Base-by-base conservation (phyloP, 192 early-diverging fungal species). In the Mortierella alpina region DNA sequence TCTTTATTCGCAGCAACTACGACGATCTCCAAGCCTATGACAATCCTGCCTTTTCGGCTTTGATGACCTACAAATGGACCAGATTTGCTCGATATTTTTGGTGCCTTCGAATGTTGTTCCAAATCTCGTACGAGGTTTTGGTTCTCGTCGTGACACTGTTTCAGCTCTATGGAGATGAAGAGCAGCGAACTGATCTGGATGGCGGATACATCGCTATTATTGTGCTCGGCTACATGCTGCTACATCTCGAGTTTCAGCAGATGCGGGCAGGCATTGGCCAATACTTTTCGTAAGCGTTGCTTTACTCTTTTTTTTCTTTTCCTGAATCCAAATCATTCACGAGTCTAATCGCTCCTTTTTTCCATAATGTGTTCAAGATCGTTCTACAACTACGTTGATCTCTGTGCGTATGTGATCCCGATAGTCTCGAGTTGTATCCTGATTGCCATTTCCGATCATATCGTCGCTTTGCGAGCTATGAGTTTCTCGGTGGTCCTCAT, bases 81-180 rank as follows among this genome's bases (percentile, higher is more conserved):
- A 45, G 66, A 59, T 68, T 68, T 49, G 66, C 56, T 23, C 54
- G 56, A 49, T 58, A 49, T 18, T 49, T 68, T 57, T 68, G 66
- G 55, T 46, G 20, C n/a, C 10, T 47, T 42, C 66, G 66, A 23
- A 18, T 68, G 12, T 68, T 20, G 44, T 48, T 68, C 48, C 55
- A 68, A 48, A 59, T 68, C 22, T 7, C 56, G 47, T 68, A 68
- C 46, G 66, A 68, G 55, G 8, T 39, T 39, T 47, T 49, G 46
- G 54, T 68, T 22, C 66, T 68, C 13, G 66, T 7, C 10, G 46
- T 59, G 3, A 68, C 66, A 15, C 59, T 68, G 6, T 49, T 47
- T 20, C 66, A 68, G 42, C 20, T 68, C 18, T 68, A 68, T 49
- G 66, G 20, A 22, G 50, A 53, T 31, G 49, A 53, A 22, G 22